phyloP scores from a whole-genome alignment of 352 stramenopile genomes.

The Globisporangium recalcitrans region DNA sequence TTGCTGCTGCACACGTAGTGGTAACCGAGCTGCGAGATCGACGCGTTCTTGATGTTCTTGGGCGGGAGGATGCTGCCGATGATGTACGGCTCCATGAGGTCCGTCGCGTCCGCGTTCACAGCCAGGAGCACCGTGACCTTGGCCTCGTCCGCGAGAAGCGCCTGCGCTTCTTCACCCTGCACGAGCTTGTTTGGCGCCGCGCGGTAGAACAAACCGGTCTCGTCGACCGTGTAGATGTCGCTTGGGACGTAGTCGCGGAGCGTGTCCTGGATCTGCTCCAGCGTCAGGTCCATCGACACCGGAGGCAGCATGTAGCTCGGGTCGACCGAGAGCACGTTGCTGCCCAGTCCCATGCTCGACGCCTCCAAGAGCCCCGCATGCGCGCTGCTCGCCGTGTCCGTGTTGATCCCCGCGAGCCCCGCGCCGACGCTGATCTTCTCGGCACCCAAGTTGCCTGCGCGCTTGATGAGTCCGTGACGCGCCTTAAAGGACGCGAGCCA shows the following conservation, averaged over 20 bases:
- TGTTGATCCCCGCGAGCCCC: slow-evolving; percentile 6
- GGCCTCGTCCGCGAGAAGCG: slow-evolving; percentile 65
- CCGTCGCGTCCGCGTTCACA: slow-evolving; percentile 64
- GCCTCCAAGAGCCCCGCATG: slow-evolving; percentile 38
- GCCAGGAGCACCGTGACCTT: slow-evolving; percentile 72
- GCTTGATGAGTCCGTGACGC: slow-evolving; percentile 77
- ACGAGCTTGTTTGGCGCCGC: slow-evolving; percentile 83
- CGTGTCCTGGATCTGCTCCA: slow-evolving; percentile 84
- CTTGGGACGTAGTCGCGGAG: slow-evolving; percentile 75
- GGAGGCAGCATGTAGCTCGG: slow-evolving; percentile 74
- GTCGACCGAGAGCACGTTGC: slow-evolving; percentile 32
- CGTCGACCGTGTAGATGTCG: slow-evolving; percentile 84
- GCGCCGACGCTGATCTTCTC: slow-evolving; percentile 25
- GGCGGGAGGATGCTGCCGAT: slow-evolving; percentile 69
- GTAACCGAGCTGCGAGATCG: slow-evolving; percentile 76
- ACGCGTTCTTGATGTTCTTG: slow-evolving; percentile 78
- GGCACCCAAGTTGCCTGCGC: slow-evolving; percentile 29
- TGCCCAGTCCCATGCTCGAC: slow-evolving; percentile 43
- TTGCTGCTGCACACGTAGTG: slow-evolving; percentile 85
- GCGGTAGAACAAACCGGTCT: slow-evolving; percentile 82
- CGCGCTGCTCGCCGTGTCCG: background rate
- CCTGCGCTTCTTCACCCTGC: slow-evolving; percentile 74
- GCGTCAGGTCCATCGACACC: slow-evolving; percentile 73
- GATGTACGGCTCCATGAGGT: slow-evolving; percentile 85
- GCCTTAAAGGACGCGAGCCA: slow-evolving; percentile 85